Percentiles rank a stretch among this genome's conserved stretches.
phyloP scores from a whole-genome alignment of 1,139 yeast genomes.

The Scheffersomyces quercinus region DNA sequence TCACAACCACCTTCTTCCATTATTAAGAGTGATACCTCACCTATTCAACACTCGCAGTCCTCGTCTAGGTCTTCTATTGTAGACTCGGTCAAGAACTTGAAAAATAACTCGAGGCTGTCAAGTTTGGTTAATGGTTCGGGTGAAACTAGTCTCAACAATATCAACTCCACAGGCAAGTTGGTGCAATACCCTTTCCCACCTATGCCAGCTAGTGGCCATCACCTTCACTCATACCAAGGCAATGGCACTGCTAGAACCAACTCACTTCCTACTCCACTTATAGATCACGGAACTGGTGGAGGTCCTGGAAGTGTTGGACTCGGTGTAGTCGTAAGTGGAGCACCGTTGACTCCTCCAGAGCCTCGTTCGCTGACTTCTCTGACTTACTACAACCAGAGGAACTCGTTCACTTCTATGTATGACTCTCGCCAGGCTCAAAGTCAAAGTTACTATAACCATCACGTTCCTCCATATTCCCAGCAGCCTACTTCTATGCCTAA shows the following conservation, averaged over 20 bases:
- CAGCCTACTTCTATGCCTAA: constrained; percentile 6
- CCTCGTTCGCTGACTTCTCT: not conserved
- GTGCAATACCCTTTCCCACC: constrained; percentile 15
- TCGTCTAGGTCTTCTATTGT: constrained; percentile 8
- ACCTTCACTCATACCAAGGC: not conserved
- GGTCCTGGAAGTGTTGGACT: no score
- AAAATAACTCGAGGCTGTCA: not conserved
- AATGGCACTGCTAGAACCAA: constrained; percentile 1
- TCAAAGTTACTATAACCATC: not conserved
- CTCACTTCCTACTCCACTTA: constrained; percentile 2
- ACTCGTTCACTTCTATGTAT: constrained; percentile 20
- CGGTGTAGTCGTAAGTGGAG: no score
- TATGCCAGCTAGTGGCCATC: constrained; percentile 2
- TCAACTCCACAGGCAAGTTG: constrained; percentile 1
- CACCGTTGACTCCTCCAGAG: not conserved
- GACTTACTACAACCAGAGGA: constrained; percentile 10
- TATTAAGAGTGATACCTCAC: constrained; percentile 3
- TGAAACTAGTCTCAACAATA: not conserved
- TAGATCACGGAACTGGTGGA: not conserved
- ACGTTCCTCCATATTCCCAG: not conserved
- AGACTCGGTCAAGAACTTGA: constrained; percentile 1
- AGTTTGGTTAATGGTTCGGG: constrained; percentile 1
- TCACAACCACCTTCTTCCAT: not conserved
- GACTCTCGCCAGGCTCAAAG: constrained; percentile 8
- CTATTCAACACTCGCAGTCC: constrained; percentile 5